phyloP scores from a whole-genome alignment of 441 rosid species.

The Gossypium aridum region DNA sequence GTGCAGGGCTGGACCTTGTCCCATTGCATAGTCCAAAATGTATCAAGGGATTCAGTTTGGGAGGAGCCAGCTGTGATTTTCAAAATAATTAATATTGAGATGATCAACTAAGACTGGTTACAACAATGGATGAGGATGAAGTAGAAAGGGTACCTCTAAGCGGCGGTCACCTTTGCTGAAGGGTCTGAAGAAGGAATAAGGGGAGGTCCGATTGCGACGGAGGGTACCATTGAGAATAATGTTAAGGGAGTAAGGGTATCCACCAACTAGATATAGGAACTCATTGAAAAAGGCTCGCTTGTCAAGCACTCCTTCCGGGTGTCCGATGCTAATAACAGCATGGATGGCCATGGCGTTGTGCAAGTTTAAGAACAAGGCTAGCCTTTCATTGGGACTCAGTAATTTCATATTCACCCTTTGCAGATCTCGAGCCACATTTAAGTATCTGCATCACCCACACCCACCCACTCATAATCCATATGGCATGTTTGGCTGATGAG shows the following conservation, averaged over 20 bases:
- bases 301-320: conserved; percentile 56
- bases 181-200: conserved; percentile 54
- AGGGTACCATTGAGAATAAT: conserved; percentile 64
- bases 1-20: conserved; percentile 66
- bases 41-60: conserved; percentile 58
- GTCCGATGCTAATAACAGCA: conserved; percentile 61
- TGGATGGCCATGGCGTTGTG: conserved; percentile 92
- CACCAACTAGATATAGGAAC: conserved; percentile 75
- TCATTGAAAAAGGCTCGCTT: conserved; percentile 57
- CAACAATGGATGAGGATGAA: too few species aligned
- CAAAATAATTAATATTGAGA: background rate
- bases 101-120: too few species aligned
- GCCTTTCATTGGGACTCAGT: conserved; percentile 50
- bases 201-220: conserved; percentile 49
- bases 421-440: conserved; percentile 57
- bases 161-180: conserved; percentile 42
- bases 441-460: conserved; percentile 37
- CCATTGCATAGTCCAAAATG: conserved; percentile 88
- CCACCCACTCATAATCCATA: too few species aligned
- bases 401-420: conserved; percentile 58
- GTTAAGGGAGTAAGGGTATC: conserved; percentile 56
- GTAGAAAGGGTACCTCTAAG: conserved; percentile 31
- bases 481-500: too few species aligned
- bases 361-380: conserved; percentile 79
- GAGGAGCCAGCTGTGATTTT: conserved; percentile 36